Base-by-base conservation (phyloP, 1,139 yeast species). In the Magnusiomyces ingens region DNA sequence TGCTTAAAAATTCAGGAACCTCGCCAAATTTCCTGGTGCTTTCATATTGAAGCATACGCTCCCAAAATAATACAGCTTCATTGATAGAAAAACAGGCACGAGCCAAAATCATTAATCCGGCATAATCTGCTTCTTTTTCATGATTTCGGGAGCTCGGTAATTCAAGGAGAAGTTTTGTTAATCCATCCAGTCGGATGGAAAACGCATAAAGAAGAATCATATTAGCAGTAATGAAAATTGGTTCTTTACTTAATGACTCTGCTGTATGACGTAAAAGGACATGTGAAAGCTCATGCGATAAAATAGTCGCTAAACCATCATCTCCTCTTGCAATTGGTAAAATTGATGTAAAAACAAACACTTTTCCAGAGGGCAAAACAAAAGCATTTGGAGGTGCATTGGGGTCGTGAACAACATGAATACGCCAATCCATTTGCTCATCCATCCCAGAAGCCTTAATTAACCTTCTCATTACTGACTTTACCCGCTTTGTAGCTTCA, bases 71-170 rank as follows among this genome's bases (percentile, higher is more conserved):
- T 1, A 85, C 81, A 0, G 96, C 85, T 61, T 83, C 86, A 12
- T 71, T 69, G 3, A 96, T 89, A 60, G 90, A 72, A 67, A 77
- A 93, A 66, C 99, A 94, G 45, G 95, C 95, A 57, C 82, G 74
- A 1, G 96, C 82, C 95, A 93, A 86, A 60, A 91, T 75, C 80
- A 89, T 86, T 58, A 94, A 74, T 0, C 99, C 99, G 43, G 93
- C 91, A 62, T 84, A 84, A 67, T 93, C 99, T 0, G 99, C 99
- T 67, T 93, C 99, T 0, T 90, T 79, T 69, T 93, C 99, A 95
- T 88, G 88, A 59, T 81, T 89, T 62, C 99, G 75, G 1, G 95
- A 85, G 0, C 95, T 87, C 0, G 97, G 97, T 78, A 85, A 79
- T 59, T 81, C 79, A 48, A 91, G 68, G 32, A 83, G 67, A 0